These are phyloP conservation scores for Colletotrichum tanaceti DNA, from an alignment of 2,329 filamentous ascomycete species.

Conservation along the genomic window DNA sequence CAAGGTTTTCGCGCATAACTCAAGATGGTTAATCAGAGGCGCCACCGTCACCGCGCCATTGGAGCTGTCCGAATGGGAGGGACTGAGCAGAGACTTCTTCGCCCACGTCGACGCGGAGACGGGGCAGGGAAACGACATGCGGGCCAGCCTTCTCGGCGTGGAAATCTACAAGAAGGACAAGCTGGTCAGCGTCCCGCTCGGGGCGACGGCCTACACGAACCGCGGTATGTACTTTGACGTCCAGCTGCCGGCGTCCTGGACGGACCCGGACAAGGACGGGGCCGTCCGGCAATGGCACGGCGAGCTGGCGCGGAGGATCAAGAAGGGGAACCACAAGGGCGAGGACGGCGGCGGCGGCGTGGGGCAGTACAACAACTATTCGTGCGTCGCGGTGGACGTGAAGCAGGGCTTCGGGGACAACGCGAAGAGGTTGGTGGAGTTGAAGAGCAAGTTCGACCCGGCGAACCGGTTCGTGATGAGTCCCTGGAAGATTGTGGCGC, in stretches of 20 bases:
- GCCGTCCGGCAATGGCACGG: constrained; percentile 54
- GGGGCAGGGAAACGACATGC: constrained; percentile 43
- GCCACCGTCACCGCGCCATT: constrained; percentile 58
- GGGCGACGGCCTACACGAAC: constrained; percentile 58
- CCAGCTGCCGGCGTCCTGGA: constrained; percentile 55
- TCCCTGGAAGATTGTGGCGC: constrained; percentile 14
- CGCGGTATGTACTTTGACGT: constrained; percentile 58
- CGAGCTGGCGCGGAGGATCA: constrained; percentile 46
- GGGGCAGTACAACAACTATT: constrained; percentile 48
- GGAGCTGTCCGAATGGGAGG: constrained; percentile 48
- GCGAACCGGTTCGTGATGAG: constrained; percentile 47
- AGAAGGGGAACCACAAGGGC: constrained; percentile 43
- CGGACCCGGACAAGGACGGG: constrained; percentile 49
- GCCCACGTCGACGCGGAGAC: constrained; percentile 42
- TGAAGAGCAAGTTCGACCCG: constrained; percentile 52
- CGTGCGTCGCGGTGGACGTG: constrained; percentile 44
- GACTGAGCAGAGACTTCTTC: constrained; percentile 48
- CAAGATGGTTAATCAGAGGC: constrained; percentile 55
- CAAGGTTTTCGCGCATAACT: constrained; percentile 51
- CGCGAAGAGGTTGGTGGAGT: constrained; percentile 44
- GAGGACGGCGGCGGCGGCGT: constrained; percentile 44
- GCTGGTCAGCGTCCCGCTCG: constrained; percentile 49
- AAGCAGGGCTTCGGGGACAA: constrained; percentile 50
- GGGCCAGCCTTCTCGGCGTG: constrained; percentile 50
- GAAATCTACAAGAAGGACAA: constrained; percentile 57